These are phyloP conservation scores for Nemania sp. DNA, from an alignment of 2,329 filamentous ascomycete species.

Conservation along the genomic window DNA sequence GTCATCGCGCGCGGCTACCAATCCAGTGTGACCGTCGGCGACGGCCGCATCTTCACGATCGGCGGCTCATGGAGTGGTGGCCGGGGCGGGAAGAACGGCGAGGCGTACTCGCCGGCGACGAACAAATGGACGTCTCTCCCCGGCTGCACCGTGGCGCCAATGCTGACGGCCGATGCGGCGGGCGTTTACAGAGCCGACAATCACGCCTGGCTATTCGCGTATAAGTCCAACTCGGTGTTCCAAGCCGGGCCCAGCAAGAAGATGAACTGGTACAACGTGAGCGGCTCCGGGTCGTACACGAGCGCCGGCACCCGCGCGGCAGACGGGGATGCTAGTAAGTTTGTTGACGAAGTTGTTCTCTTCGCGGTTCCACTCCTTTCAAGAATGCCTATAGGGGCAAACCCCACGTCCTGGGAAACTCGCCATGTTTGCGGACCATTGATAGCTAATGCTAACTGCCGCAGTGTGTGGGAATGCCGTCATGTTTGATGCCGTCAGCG, in stretches of 20 bases:
- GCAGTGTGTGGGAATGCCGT: slow-evolving; percentile 55
- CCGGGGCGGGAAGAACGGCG: slow-evolving; percentile 57
- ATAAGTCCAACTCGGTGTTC: slow-evolving; percentile 53
- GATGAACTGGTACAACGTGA: slow-evolving; percentile 58
- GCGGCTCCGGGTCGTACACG: slow-evolving; percentile 44
- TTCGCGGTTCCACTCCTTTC: no score
- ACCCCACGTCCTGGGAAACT: no score
- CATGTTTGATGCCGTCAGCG: slow-evolving; percentile 56
- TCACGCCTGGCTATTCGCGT: slow-evolving; percentile 58
- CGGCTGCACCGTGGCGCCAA: slow-evolving; percentile 50
- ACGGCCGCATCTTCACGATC: slow-evolving; percentile 61
- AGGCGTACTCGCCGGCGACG: slow-evolving; percentile 53
- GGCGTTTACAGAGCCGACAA: slow-evolving; percentile 55
- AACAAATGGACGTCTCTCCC: slow-evolving; percentile 53
- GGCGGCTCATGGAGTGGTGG: slow-evolving; percentile 61
- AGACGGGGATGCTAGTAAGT: slow-evolving; percentile 45
- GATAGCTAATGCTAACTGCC: not conserved
- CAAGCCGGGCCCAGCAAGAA: slow-evolving; percentile 51
- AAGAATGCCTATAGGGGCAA: not conserved
- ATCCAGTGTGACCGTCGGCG: slow-evolving; percentile 52
- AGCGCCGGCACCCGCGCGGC: slow-evolving; percentile 49
- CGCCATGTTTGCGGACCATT: not conserved
- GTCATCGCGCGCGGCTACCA: slow-evolving; percentile 57
- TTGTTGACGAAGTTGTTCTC: not conserved
- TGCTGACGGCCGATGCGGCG: slow-evolving; percentile 53